Evolutionary conservation across 495 filamentous ascomycete species (phyloP).

Genomic region (Neurospora sp.): DNA sequence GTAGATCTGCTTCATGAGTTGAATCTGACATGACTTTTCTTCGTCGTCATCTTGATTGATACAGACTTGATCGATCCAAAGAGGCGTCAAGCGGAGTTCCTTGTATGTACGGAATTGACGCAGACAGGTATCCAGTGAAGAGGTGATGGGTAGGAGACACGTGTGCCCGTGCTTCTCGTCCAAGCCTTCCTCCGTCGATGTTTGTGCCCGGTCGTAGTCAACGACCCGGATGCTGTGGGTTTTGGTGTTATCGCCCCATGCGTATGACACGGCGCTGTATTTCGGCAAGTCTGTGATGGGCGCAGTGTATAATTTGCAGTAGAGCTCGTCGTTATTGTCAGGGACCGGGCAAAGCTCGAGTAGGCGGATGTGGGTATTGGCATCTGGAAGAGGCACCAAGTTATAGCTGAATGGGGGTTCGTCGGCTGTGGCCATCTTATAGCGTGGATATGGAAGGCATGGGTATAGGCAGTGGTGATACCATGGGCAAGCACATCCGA

Average conservation of each 20-base stretch:
- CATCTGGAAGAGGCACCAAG: neutral
- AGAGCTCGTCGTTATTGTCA: neutral
- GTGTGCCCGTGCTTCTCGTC: neutral
- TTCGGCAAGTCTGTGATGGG: neutral
- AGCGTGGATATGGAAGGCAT: neutral
- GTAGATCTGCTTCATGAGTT: conserved; percentile 20
- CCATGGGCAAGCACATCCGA: neutral
- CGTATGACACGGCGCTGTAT: neutral
- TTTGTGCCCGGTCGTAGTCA: neutral
- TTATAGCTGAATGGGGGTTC: neutral
- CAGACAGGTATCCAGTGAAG: neutral
- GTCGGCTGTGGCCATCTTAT: neutral
- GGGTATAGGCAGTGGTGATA: neutral
- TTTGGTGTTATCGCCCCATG: neutral
- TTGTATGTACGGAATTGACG: neutral
- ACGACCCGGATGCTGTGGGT: neutral
- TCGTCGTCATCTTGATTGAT: conserved; percentile 14
- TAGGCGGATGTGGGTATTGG: neutral
- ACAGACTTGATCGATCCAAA: conserved; percentile 19
- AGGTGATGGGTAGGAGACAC: neutral
- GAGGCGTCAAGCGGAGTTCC: neutral
- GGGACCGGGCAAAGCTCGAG: neutral
- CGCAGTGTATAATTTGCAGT: neutral
- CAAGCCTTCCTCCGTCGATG: neutral
- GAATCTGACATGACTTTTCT: conserved; percentile 16